phyloP scores from a whole-genome alignment of 768 basidiomycete species.

The Austroboletus eburneus region DNA sequence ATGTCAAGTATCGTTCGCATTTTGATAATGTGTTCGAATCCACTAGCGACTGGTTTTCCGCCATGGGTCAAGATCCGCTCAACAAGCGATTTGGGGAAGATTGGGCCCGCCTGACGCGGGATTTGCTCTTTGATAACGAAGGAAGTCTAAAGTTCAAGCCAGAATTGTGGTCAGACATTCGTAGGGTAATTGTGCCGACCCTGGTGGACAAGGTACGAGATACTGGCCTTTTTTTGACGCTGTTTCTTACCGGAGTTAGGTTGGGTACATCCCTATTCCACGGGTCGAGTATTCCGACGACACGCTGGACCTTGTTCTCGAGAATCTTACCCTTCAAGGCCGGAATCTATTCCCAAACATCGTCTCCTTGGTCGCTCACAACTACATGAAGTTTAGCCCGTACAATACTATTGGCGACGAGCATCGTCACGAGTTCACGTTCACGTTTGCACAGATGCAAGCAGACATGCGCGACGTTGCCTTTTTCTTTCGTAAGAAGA shows the following conservation, averaged over 20 bases:
- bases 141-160: slow-evolving; percentile 87
- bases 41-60: slow-evolving; percentile 74
- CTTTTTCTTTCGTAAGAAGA: slow-evolving; percentile 87
- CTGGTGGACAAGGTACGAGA: slow-evolving; percentile 64
- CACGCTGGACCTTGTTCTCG: slow-evolving; percentile 81
- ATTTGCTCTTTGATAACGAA: slow-evolving; percentile 73
- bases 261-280: slow-evolving; percentile 85
- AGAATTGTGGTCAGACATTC: slow-evolving; percentile 83
- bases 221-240: too few relatives aligned
- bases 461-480: slow-evolving; percentile 92
- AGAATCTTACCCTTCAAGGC: slow-evolving; percentile 87
- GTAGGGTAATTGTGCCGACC: slow-evolving; percentile 75
- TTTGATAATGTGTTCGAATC: slow-evolving; percentile 77
- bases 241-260: slow-evolving; percentile 32
- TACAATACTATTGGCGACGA: slow-evolving; percentile 56
- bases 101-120: slow-evolving; percentile 74
- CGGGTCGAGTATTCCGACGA: slow-evolving; percentile 93
- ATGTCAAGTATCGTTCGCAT: slow-evolving; percentile 65
- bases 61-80: slow-evolving; percentile 80
- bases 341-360: slow-evolving; percentile 87
- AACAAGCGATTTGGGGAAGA: slow-evolving; percentile 82
- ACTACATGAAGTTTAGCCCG: slow-evolving; percentile 81
- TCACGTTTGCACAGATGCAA: slow-evolving; percentile 83
- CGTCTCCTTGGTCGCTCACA: slow-evolving; percentile 69
- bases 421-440: slow-evolving; percentile 64